Percentiles rank a stretch among this genome's conserved stretches.
These are phyloP conservation scores for Chenopodium berlandieri DNA, from an alignment of 148 eudicot species.

Conservation along the genomic window DNA sequence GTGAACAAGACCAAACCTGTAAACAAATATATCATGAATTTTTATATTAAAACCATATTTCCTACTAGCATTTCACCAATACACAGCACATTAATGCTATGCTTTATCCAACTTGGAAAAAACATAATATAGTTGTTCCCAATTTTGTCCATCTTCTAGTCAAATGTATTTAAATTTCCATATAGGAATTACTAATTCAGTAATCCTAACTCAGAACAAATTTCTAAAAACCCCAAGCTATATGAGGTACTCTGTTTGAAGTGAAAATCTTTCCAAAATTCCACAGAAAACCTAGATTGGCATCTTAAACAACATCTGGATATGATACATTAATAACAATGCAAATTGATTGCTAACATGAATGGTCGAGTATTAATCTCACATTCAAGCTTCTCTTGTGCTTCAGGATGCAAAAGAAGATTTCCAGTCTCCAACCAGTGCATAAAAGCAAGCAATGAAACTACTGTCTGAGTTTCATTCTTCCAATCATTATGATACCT, in stretches of 20 bases:
- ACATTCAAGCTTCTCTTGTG: conserved; percentile 87
- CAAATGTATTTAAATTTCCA: background rate
- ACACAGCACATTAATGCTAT: background rate
- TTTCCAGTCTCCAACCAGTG: conserved; percentile 90
- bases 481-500: conserved; percentile 97
- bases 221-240: background rate
- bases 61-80: background rate
- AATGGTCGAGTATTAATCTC: conserved; percentile 26
- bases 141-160: background rate
- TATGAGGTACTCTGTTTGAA: background rate
- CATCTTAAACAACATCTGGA: background rate
- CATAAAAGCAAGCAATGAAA: conserved; percentile 82
- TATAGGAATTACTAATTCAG: background rate
- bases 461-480: conserved; percentile 75
- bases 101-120: background rate
- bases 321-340: background rate
- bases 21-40: background rate
- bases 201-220: background rate
- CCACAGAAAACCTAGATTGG: background rate
- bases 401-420: conserved; percentile 82
- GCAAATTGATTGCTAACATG: background rate
- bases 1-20: background rate
- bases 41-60: no score
- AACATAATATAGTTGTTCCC: background rate
- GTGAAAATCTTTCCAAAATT: background rate